Conservation (phyloP, 2,329 filamentous ascomycete genomes). For the Trichophyton rubrum region DNA sequence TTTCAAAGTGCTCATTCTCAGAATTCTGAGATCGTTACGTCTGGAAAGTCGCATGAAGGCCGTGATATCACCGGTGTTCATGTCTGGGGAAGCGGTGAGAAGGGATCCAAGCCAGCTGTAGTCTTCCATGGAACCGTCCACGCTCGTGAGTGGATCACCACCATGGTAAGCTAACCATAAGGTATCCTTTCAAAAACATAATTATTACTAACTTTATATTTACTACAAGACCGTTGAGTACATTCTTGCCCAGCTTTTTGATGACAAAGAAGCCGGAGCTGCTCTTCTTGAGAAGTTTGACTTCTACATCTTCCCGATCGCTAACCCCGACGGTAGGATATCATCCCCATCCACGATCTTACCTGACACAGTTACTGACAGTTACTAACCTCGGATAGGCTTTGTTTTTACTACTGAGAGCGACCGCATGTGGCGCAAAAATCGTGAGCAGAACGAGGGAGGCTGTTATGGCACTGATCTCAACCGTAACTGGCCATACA, state of each 20-base stretch:
- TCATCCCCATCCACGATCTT: not conserved
- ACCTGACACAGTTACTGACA: not conserved
- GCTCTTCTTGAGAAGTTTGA: conserved; percentile 49
- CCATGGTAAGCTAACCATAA: conserved; percentile 30
- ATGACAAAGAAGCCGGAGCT: conserved; percentile 27
- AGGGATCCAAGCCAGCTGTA: conserved; percentile 40
- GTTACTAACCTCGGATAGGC: conserved; percentile 24
- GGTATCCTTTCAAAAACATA: not conserved
- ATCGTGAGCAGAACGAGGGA: conserved; percentile 36
- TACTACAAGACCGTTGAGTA: conserved; percentile 32
- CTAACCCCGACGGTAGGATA: conserved; percentile 45
- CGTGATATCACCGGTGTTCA: conserved; percentile 39
- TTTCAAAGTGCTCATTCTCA: conserved; percentile 35
- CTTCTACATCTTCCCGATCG: conserved; percentile 52
- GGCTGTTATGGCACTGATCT: conserved; percentile 42
- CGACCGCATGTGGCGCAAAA: conserved; percentile 52
- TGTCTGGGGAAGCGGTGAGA: conserved; percentile 38
- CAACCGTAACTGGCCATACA: conserved; percentile 47
- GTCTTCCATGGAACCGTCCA: conserved; percentile 49
- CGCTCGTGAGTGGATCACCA: conserved; percentile 49
- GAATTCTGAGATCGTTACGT: conserved; percentile 39
- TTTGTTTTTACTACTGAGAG: conserved; percentile 47
- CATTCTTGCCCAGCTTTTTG: conserved; percentile 39
- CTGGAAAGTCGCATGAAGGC: conserved; percentile 38
- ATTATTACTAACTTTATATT: not conserved